Evolutionary conservation across 306 rosid genomes (phyloP), one percentile per base, ranked within the genome.

Genomic region (Lathyrus sativus): DNA sequence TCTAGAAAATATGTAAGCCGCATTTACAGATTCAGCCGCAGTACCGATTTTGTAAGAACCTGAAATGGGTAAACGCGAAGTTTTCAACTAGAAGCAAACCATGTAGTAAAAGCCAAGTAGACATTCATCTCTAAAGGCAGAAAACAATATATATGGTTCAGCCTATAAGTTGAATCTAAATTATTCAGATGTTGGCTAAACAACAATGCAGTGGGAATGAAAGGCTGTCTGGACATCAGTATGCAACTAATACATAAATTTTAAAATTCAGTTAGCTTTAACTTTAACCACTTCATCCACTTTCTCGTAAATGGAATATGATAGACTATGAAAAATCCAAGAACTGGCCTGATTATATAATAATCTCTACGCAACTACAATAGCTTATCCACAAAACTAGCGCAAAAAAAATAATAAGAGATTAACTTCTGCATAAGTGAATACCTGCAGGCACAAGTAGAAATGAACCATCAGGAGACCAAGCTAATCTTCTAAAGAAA

Each of bases 401-500:
- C 26, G 33, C 50, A 43, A 66, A 37, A 60, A 65, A 28, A 64
- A 17, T 26, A 41, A 15, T 28, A 64, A 65, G 74, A 29, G 35
- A 68, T 68, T 19, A 46, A 65, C 62, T 67, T 60, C 22, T 53
- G 66, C 48, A 33, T 48, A 64, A 63, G 79, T 63, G 37, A 24
- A 59, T 85, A 92, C 98, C 98, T 85, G 98, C 95, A 68, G 96
- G 98, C 65, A 87, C 96, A 54, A 92, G 82, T 74, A 92, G 75
- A 84, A 92, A 90, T 15, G 86, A 90, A 62, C 98, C 98, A 78
- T 92, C 96, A 50, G 98, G 96, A 80, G 96, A 92, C 98, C 98
- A 92, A 29, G 96, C 82, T 75, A 86, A 76, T 82, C 98, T 92
- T 76, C 96, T 84, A 80, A 92, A 92, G 81, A 92, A 92, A 67